Percentiles rank a stretch among this genome's conserved stretches.
These are phyloP conservation scores for Amyloporia xantha DNA, from an alignment of 768 basidiomycete species.

Conservation along the genomic window DNA sequence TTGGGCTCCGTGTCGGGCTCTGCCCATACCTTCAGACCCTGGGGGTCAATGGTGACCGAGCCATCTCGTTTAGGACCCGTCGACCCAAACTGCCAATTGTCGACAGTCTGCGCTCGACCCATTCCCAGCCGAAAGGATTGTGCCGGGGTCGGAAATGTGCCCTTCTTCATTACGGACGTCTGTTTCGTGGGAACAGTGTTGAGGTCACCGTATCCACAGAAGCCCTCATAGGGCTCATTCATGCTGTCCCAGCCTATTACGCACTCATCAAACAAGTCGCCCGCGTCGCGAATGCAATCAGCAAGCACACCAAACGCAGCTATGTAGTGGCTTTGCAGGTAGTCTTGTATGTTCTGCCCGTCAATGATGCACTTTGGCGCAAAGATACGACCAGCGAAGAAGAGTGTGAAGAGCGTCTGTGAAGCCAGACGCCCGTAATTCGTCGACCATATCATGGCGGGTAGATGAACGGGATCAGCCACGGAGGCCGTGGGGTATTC, in stretches of 20 bases:
- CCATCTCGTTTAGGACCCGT: slow-evolving; percentile 76
- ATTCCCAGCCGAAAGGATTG: slow-evolving; percentile 84
- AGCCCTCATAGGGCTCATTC: slow-evolving; percentile 91
- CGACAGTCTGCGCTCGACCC: slow-evolving; percentile 77
- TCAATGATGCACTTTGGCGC: slow-evolving; percentile 91
- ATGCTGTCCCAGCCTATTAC: slow-evolving; percentile 96
- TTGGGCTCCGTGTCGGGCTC: slow-evolving; percentile 43
- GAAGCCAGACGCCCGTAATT: slow-evolving; percentile 87
- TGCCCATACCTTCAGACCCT: slow-evolving; percentile 74
- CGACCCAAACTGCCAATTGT: slow-evolving; percentile 73
- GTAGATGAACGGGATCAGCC: slow-evolving; percentile 67
- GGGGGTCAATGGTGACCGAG: slow-evolving; percentile 76
- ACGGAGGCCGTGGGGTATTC: slow-evolving; percentile 68
- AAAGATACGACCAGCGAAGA: slow-evolving; percentile 85
- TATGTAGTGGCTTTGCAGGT: slow-evolving; percentile 71
- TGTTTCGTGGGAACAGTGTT: slow-evolving; percentile 57
- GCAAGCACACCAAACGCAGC: slow-evolving; percentile 71
- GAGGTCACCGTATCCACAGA: slow-evolving; percentile 67
- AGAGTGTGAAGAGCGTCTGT: slow-evolving; percentile 90
- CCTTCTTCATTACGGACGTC: slow-evolving; percentile 74
- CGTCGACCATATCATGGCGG: slow-evolving; percentile 96
- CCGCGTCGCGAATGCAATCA: slow-evolving; percentile 67
- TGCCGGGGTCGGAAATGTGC: slow-evolving; percentile 77
- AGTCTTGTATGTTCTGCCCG: slow-evolving; percentile 88
- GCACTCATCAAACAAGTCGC: slow-evolving; percentile 74